Evolutionary conservation across 2,329 filamentous ascomycete species (phyloP).

Genomic region (Sclerotinia sclerotiorum): DNA sequence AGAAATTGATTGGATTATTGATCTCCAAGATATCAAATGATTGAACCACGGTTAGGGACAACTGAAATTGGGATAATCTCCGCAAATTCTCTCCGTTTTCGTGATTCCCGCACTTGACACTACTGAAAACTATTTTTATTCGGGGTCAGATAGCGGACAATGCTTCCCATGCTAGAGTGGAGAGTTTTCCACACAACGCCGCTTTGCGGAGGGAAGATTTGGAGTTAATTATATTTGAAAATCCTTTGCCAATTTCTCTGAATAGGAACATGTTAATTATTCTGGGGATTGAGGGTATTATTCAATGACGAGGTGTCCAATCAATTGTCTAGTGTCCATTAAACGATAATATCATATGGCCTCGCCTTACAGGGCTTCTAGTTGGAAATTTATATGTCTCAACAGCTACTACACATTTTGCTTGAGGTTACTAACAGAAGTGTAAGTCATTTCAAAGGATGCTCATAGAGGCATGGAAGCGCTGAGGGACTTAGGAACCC

Average conservation of each 20-base stretch:
- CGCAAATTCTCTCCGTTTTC: constrained; percentile 21
- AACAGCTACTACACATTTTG: not conserved
- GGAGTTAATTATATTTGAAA: not conserved
- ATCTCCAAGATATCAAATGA: constrained; percentile 13
- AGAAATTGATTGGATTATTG: constrained; percentile 16
- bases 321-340: not conserved
- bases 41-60: constrained; percentile 14
- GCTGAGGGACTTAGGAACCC: not conserved
- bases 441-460: not conserved
- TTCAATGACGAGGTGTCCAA: too few relatives aligned
- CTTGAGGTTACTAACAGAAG: not conserved
- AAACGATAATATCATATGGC: not conserved
- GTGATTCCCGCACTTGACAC: constrained; percentile 12
- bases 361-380: not conserved
- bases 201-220: constrained; percentile 16
- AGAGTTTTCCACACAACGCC: constrained; percentile 9
- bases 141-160: constrained; percentile 11
- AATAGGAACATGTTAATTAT: not conserved
- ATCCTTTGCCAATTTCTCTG: not conserved
- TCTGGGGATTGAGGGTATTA: not conserved
- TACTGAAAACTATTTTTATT: constrained; percentile 21
- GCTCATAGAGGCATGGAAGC: not conserved
- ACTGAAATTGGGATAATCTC: constrained; percentile 21
- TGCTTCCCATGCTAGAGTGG: constrained; percentile 18
- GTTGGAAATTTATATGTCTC: not conserved